Evolutionary conservation across 371 early-diverging fungal genomes (phyloP).

Genomic region (Capillidium heterosporum): DNA sequence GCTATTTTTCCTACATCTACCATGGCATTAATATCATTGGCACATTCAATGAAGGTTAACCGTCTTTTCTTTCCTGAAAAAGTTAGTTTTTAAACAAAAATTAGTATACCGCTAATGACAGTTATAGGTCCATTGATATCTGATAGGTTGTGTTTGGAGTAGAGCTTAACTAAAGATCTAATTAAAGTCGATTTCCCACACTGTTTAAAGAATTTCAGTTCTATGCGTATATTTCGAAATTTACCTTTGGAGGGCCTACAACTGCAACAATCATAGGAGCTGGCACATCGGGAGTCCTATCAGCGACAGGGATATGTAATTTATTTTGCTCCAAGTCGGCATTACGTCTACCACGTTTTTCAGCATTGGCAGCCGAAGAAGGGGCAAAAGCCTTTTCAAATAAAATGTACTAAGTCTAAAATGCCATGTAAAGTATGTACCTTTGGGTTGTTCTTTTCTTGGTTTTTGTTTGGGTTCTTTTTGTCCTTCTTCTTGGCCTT

Average conservation of each 20-base stretch:
- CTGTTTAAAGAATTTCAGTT: constrained; percentile 12
- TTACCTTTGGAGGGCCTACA: constrained; percentile 86
- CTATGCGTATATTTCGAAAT: constrained; percentile 7
- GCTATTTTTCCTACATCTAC: constrained; percentile 96
- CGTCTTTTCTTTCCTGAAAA: constrained; percentile 65
- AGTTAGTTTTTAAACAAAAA: not conserved
- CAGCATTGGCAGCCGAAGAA: constrained; percentile 52
- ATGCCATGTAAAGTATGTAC: constrained; percentile 14
- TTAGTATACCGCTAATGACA: constrained; percentile 62
- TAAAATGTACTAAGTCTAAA: not conserved
- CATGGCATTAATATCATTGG: constrained; percentile 92
- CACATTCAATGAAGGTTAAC: constrained; percentile 90
- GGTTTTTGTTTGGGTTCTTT: constrained; percentile 40
- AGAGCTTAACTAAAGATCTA: constrained; percentile 84
- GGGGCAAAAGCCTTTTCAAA: constrained; percentile 63
- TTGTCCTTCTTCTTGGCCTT: constrained; percentile 70
- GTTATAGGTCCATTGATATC: constrained; percentile 93
- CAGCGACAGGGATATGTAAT: constrained; percentile 88
- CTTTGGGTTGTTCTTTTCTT: constrained; percentile 78
- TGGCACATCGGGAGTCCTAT: constrained; percentile 78
- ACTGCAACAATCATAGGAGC: constrained; percentile 90
- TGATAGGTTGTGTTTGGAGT: constrained; percentile 77
- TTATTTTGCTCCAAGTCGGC: constrained; percentile 74
- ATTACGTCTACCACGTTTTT: constrained; percentile 63
- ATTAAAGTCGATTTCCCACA: constrained; percentile 92